Evolutionary conservation across 1,139 yeast species (phyloP), one percentile per base, ranked within the genome.

Genomic region (Lodderomyces metapsilosis): DNA sequence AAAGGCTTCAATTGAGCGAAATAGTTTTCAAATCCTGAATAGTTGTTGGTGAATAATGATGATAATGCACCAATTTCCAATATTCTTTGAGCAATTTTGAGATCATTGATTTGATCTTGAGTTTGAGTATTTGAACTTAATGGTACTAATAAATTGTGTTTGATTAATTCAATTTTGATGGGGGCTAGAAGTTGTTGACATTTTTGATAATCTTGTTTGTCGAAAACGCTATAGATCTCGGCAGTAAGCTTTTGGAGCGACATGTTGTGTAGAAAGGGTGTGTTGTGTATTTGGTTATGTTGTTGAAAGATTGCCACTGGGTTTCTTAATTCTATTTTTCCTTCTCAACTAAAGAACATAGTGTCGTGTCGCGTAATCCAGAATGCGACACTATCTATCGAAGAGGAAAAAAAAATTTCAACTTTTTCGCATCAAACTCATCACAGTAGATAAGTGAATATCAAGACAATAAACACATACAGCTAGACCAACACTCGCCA

Each of bases 21-120:
- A 59, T 78, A 81, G 52, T 83, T 84, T 51, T 84, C 84, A 57
- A 89, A 88, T 25, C 77, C 76, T 22, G 67, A 74, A 56, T 85
- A 81, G 50, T 86, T 75, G 39, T 78, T 68, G 37, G 77, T 63
- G 51, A 84, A 81, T 48, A 92, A 79, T 38, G 89, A 76, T 12
- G 87, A 76, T 47, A 91, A 70, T 0, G 95, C 94, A 11, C 96
- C 97, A 47, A 89, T 81, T 61, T 91, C 98, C 41, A 92, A 70
- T 40, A 91, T 84, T 40, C 85, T 78, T 54, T 94, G 82, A 9
- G 95, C 82, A 37, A 89, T 86, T 48, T 77, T 73, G 49, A 88
- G 73, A 64, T 91, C 98, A 46, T 78, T 78, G 39, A 81, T 59
- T 59, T 61, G 69, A 58, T 67, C 78, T 53, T 53, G 62, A 50